phyloP scores from a whole-genome alignment of 2,329 filamentous ascomycete genomes.

The Colletotrichum musae region DNA sequence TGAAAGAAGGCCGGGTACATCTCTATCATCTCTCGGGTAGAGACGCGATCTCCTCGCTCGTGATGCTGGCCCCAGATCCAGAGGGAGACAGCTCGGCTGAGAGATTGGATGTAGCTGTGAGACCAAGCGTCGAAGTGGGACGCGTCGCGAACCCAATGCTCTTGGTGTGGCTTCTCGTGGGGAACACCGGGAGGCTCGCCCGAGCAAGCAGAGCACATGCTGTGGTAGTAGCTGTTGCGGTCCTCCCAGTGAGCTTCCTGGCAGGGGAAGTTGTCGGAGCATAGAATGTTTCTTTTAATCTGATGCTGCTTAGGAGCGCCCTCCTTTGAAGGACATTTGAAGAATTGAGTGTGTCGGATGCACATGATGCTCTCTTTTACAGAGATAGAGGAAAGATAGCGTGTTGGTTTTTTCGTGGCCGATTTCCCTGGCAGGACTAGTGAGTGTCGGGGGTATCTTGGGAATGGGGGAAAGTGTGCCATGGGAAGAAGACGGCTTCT shows the following conservation, averaged over 20 bases:
- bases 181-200: constrained; percentile 36
- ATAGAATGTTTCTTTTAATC: constrained; percentile 36
- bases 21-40: neutral
- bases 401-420: neutral
- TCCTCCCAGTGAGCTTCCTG: constrained; percentile 28
- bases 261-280: constrained; percentile 32
- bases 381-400: neutral
- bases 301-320: constrained; percentile 9
- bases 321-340: constrained; percentile 25
- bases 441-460: no score
- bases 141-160: constrained; percentile 29
- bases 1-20: constrained; percentile 26
- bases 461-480: no score
- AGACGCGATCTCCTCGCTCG: neutral
- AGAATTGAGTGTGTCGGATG: constrained; percentile 32
- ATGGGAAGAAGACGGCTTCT: no score
- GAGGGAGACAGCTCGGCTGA: constrained; percentile 9
- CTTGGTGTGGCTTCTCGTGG: constrained; percentile 17
- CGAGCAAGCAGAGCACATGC: constrained; percentile 37
- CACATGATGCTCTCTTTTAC: constrained; percentile 22
- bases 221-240: constrained; percentile 28
- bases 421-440: no score
- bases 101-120: constrained; percentile 25
- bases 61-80: constrained; percentile 14
- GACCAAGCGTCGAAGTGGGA: constrained; percentile 28